Conservation (phyloP, 139 green algal genomes). For the Tetraselmis chui region DNA sequence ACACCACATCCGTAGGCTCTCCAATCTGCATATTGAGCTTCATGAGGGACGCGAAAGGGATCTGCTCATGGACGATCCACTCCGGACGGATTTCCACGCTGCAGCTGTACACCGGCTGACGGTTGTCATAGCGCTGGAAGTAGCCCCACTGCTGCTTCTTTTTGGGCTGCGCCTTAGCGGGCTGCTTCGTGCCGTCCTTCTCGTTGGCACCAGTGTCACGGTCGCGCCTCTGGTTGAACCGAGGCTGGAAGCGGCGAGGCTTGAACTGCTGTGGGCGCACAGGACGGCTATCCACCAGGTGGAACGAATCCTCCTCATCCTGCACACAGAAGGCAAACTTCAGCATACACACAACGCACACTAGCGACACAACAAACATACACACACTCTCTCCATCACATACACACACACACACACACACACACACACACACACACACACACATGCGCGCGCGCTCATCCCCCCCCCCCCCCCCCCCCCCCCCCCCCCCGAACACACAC, state of each 20-base stretch:
- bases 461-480: no score
- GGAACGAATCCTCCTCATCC: conserved; percentile 81
- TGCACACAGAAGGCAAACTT: no score
- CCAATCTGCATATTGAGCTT: conserved; percentile 70
- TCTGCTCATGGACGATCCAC: conserved; percentile 91
- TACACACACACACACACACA: no score
- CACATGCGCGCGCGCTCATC: no score
- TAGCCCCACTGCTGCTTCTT: conserved; percentile 6
- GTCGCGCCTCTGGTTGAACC: conserved; percentile 1
- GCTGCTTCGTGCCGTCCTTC: background rate
- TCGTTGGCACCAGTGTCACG: background rate
- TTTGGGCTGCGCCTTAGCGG: background rate
- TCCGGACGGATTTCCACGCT: conserved; percentile 90
- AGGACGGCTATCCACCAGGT: conserved; percentile 89
- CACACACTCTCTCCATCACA: no score
- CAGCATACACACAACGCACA: no score
- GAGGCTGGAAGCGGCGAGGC: conserved; percentile 54
- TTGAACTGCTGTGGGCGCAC: conserved; percentile 45
- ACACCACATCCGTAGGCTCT: conserved; percentile 36
- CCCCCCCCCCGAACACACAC: no score
- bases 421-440: no score
- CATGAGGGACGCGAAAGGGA: conserved; percentile 67
- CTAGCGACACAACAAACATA: no score
- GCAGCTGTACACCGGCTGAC: conserved; percentile 53
- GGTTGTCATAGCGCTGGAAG: conserved; percentile 25